Evolutionary conservation across 495 filamentous ascomycete species (phyloP), one percentile per base, ranked within the genome.

Genomic region (Lasiosphaeria ovina): DNA sequence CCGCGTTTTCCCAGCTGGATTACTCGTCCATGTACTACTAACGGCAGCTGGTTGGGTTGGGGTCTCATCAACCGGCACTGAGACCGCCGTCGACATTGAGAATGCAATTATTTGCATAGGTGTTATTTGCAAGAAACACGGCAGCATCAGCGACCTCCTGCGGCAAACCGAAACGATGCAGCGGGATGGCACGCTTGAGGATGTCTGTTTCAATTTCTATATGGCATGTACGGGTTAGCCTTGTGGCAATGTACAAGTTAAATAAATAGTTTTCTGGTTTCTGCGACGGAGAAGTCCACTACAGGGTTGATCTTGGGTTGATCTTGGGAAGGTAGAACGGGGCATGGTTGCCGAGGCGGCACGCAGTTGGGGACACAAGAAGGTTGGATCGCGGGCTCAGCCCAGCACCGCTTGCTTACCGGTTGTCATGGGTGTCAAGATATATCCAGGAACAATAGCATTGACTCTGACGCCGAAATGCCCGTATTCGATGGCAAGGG

Each of bases 71-170:
- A 17, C 80, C 74, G 12, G 88, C 89, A 65, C 89, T 91, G 56
- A 93, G 66, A 1, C 91, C 91, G 16, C 91, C 91, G 69, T 95
- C 91, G n/a, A 96, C 78, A 66, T 91, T 92, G 8, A 96, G 78
- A 33, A 92, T 81, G 73, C 90, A 92, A 58, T 93, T 93, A 67
- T 92, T 91, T 8, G 89, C 87, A 69, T 92, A 96, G 49, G 83
- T 69, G 71, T 92, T 94, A 35, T 76, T 78, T n/a, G 84, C 87
- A 16, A 96, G 81, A 71, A 94, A 95, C 35, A 85, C 72, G 48
- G 86, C 90, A 51, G 91, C 90, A 60, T 92, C 87, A n/a, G 91
- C 90, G 34, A 95, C 80, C 65, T 96, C 91, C 4, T 81, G 76
- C 11, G 81, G 72, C 7, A 78, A 71, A 10, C 91, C 91, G 62